phyloP scores from a whole-genome alignment of 2,329 filamentous ascomycete genomes.

The Colletotrichum magnum region DNA sequence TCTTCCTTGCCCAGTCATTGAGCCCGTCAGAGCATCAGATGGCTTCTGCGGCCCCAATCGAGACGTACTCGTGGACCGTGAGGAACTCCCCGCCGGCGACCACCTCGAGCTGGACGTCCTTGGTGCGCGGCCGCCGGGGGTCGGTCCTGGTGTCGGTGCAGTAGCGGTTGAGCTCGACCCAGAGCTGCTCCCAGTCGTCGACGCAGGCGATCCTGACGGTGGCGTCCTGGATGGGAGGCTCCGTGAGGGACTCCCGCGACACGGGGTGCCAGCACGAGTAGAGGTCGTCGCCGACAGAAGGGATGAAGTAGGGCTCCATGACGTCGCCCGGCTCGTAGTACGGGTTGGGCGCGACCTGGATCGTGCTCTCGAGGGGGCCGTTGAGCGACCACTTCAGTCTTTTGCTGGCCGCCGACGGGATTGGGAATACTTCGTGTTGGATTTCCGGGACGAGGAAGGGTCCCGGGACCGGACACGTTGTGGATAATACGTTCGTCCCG shows the following conservation, averaged over 20 bases:
- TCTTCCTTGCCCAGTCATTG: conserved; percentile 34
- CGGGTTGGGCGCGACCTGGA: conserved; percentile 29
- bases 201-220: conserved; percentile 19
- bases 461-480: too few species aligned
- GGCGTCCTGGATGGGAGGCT: conserved; percentile 10
- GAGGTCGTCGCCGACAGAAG: background rate
- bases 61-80: conserved; percentile 44
- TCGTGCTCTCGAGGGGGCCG: conserved; percentile 31
- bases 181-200: background rate
- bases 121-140: conserved; percentile 12
- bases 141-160: background rate
- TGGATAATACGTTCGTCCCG: background rate
- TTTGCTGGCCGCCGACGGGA: background rate
- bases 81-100: conserved; percentile 38
- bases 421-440: background rate
- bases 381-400: conserved; percentile 9
- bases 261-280: conserved; percentile 32
- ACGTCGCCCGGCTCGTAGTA: conserved; percentile 30
- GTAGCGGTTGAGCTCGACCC: background rate
- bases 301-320: conserved; percentile 34
- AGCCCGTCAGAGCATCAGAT: conserved; percentile 45
- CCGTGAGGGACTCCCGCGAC: conserved; percentile 37
- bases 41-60: conserved; percentile 50
- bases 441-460: background rate
- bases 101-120: conserved; percentile 36